These are phyloP conservation scores for Combretum micranthum DNA, from an alignment of 345 rosid species.

Conservation along the genomic window DNA sequence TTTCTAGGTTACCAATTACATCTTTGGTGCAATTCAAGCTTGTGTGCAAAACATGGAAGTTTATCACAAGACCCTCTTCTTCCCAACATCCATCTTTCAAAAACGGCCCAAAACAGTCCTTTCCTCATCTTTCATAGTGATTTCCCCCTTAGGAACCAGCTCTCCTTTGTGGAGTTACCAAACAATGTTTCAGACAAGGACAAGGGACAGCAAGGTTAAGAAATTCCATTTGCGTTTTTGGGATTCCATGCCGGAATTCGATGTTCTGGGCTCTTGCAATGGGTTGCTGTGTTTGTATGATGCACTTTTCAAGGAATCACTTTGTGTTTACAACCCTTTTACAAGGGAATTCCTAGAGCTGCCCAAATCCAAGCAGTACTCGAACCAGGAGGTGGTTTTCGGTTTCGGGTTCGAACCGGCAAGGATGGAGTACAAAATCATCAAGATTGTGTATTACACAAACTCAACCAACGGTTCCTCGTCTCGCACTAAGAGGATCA, in stretches of 20 bases:
- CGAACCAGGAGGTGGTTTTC: conserved; percentile 21
- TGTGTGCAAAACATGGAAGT: conserved; percentile 35
- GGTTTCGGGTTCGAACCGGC: conserved; percentile 35
- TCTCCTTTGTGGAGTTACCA: conserved; percentile 26
- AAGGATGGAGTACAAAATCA: conserved; percentile 29
- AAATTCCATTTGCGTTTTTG: conserved; percentile 23
- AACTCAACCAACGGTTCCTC: conserved; percentile 2
- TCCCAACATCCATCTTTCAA: conserved; percentile 4
- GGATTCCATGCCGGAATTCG: conserved; percentile 25
- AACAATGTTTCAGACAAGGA: conserved; percentile 2
- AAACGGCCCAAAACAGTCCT: conserved; percentile 16
- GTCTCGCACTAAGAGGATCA: conserved; percentile 16
- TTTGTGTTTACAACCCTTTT: conserved; percentile 34
- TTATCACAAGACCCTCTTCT: conserved; percentile 21
- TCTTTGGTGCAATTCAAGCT: conserved; percentile 28
- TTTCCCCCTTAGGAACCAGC: conserved; percentile 29
- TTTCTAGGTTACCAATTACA: conserved; percentile 24
- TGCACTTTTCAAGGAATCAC: conserved; percentile 12
- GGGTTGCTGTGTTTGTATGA: conserved; percentile 37
- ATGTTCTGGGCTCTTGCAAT: conserved; percentile 38
- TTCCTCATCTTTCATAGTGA: conserved; percentile 36
- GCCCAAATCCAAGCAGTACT: conserved; percentile 19
- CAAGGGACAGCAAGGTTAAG: conserved; percentile 18
- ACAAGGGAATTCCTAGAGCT: conserved; percentile 19
- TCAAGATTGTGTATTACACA: conserved; percentile 28